Evolutionary conservation across 2,329 filamentous ascomycete genomes (phyloP).

Genomic region (Calycina herbarum): DNA sequence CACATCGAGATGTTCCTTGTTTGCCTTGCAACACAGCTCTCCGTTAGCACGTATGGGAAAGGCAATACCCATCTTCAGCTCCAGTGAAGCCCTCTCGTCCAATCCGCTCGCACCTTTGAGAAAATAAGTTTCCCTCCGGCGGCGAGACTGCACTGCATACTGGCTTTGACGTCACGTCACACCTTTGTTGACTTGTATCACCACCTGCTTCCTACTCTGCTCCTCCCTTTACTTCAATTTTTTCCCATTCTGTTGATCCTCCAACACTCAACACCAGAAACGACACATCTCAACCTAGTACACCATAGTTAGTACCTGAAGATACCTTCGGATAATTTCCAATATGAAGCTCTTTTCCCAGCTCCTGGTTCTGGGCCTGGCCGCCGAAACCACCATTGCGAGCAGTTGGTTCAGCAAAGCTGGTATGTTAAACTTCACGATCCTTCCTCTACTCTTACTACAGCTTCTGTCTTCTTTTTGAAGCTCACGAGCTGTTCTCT

Average conservation of each 20-base stretch:
- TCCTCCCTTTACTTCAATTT: neutral
- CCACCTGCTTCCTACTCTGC: neutral
- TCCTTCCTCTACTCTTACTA: neutral
- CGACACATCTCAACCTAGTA: neutral
- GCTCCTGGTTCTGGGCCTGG: slow-evolving; percentile 69
- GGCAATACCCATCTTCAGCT: neutral
- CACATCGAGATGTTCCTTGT: neutral
- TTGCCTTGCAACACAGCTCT: neutral
- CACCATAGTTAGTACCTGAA: neutral
- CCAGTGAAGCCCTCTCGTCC: neutral
- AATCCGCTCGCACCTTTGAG: neutral
- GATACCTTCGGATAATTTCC: neutral
- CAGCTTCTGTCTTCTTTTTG: slow-evolving; percentile 16
- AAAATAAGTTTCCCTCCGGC: slow-evolving; percentile 1
- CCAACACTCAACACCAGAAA: neutral
- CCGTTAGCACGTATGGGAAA: slow-evolving; percentile 1
- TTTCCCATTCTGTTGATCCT: neutral
- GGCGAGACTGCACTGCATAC: neutral
- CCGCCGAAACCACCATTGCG: slow-evolving; percentile 67
- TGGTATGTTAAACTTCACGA: slow-evolving; percentile 56
- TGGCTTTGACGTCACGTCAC: slow-evolving; percentile 3
- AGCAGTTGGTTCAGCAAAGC: slow-evolving; percentile 86
- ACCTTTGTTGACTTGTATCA: neutral
- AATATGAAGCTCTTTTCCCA: slow-evolving; percentile 78
- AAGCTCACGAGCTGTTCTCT: slow-evolving; percentile 1